These are phyloP conservation scores for Cryphonectria naterciae DNA, from an alignment of 2,329 filamentous ascomycete species.

Conservation along the genomic window DNA sequence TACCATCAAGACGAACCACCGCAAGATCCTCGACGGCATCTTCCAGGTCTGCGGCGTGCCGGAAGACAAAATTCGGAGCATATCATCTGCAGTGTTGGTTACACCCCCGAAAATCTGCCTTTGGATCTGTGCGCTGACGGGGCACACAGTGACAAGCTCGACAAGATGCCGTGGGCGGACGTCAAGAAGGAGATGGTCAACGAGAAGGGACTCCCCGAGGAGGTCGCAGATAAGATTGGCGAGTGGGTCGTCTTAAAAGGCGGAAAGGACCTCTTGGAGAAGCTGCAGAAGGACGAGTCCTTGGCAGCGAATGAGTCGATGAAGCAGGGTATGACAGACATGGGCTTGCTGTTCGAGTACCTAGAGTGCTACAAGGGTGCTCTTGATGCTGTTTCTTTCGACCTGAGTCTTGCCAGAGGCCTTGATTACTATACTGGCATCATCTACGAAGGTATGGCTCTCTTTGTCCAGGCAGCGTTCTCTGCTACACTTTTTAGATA, in stretches of 20 bases:
- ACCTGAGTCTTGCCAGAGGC: slow-evolving; percentile 86
- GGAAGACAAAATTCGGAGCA: slow-evolving; percentile 81
- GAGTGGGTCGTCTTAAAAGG: slow-evolving; percentile 81
- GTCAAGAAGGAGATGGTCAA: slow-evolving; percentile 92
- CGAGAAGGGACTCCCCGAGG: slow-evolving; percentile 79
- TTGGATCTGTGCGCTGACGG: neutral
- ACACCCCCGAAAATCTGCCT: neutral
- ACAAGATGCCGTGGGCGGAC: slow-evolving; percentile 89
- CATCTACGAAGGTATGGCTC: slow-evolving; percentile 36
- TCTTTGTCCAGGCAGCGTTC: slow-evolving; percentile 13
- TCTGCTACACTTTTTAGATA: neutral
- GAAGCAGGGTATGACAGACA: slow-evolving; percentile 79
- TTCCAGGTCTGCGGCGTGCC: slow-evolving; percentile 92
- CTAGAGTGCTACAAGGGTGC: slow-evolving; percentile 76
- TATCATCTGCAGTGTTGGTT: slow-evolving; percentile 75
- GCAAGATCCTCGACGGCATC: slow-evolving; percentile 89
- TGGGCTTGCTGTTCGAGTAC: slow-evolving; percentile 80
- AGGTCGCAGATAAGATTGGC: slow-evolving; percentile 85
- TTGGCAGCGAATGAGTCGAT: slow-evolving; percentile 74
- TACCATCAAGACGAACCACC: slow-evolving; percentile 93
- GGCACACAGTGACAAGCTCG: slow-evolving; percentile 72
- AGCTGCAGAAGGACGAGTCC: slow-evolving; percentile 68
- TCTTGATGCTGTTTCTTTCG: slow-evolving; percentile 75
- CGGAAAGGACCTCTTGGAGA: slow-evolving; percentile 66
- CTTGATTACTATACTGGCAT: slow-evolving; percentile 75